Percentiles rank a stretch among this genome's conserved stretches.
These are phyloP conservation scores for Fusarium bactridioides DNA, from an alignment of 2,329 filamentous ascomycete species.

Conservation along the genomic window DNA sequence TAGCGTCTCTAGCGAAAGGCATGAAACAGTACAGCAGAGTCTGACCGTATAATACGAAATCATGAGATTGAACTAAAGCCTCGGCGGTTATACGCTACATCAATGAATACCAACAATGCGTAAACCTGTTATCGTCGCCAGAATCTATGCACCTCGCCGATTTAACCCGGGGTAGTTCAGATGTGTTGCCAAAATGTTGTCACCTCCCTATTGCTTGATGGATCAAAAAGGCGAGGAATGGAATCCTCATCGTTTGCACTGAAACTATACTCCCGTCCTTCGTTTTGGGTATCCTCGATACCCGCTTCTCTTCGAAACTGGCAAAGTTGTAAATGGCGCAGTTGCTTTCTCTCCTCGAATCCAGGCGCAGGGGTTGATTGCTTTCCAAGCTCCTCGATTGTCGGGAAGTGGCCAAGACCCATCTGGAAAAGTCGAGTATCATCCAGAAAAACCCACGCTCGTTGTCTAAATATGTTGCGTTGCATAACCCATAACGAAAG, in stretches of 20 bases:
- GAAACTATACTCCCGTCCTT: not conserved
- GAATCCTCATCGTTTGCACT: not conserved
- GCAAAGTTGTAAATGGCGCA: not conserved
- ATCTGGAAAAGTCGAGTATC: not conserved
- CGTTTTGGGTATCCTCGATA: not conserved
- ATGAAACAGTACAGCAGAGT: not conserved
- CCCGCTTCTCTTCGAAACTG: not conserved
- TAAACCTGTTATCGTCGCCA: too few species aligned
- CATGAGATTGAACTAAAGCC: too few species aligned
- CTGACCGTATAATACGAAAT: not conserved
- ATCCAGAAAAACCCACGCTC: not conserved
- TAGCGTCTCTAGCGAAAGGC: rapidly evolving
- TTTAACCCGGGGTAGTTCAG: not conserved
- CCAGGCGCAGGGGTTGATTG: not conserved
- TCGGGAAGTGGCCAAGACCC: not conserved
- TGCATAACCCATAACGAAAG: not conserved
- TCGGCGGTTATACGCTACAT: rapidly evolving
- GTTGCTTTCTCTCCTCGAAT: not conserved
- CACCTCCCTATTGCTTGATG: not conserved
- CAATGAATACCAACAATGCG: not conserved
- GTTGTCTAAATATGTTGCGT: not conserved
- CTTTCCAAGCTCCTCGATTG: not conserved
- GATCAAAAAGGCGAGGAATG: not conserved
- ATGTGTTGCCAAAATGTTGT: not conserved
- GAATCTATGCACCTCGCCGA: not conserved